These are phyloP conservation scores for Wallacemonas sp. DNA, from an alignment of 208 protist genomes.

Conservation along the genomic window DNA sequence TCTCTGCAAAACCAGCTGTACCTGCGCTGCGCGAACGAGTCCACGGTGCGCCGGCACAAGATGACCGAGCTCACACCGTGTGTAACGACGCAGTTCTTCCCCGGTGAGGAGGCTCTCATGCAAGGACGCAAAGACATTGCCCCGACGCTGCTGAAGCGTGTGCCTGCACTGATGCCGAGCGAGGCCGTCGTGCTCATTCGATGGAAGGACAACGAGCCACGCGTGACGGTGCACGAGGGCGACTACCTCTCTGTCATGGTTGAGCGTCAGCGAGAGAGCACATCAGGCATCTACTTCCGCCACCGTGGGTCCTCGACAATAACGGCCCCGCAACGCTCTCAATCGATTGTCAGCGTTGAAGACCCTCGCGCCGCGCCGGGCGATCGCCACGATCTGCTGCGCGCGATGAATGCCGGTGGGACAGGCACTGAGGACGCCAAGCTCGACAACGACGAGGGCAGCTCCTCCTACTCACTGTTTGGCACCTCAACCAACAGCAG, in stretches of 20 bases:
- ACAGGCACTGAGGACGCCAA: too few species aligned
- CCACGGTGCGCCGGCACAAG: conserved; percentile 33
- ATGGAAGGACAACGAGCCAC: conserved; percentile 30
- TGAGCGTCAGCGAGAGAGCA: conserved; percentile 15
- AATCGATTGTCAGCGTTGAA: conserved; percentile 7
- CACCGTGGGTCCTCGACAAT: not conserved
- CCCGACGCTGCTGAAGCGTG: conserved; percentile 4
- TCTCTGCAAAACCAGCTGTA: conserved; percentile 48
- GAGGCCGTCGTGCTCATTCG: conserved; percentile 13
- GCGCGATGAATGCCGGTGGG: too few species aligned
- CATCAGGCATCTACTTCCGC: conserved; percentile 17
- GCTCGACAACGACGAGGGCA: not conserved
- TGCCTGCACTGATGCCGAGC: conserved; percentile 20
- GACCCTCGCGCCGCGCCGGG: not conserved
- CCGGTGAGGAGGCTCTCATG: conserved; percentile 11
- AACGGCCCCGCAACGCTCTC: not conserved
- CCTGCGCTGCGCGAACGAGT: conserved; percentile 48
- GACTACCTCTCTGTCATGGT: conserved; percentile 11
- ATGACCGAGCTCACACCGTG: conserved; percentile 42
- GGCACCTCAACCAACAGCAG: conserved; percentile 8
- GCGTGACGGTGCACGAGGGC: conserved; percentile 24
- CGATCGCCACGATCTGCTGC: not conserved
- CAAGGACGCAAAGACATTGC: conserved; percentile 24
- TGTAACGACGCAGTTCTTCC: conserved; percentile 16
- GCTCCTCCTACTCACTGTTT: not conserved